These are phyloP conservation scores for Cyclotella atomus DNA, from an alignment of 108 stramenopile genomes.

Conservation along the genomic window DNA sequence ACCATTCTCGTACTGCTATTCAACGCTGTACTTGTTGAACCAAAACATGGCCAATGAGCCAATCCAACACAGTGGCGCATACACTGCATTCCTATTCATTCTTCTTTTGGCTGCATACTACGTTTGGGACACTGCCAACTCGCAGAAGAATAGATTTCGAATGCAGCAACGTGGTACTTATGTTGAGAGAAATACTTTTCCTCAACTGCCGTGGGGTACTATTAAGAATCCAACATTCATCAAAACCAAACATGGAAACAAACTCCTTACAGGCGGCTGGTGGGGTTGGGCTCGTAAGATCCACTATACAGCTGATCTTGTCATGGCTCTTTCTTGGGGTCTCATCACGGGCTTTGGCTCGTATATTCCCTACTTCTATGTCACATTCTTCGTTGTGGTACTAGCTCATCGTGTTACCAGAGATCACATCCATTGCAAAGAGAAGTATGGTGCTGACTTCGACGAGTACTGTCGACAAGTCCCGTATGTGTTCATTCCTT, in stretches of 20 bases:
- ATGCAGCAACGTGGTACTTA: constrained; percentile 56
- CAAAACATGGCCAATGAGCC: constrained; percentile 37
- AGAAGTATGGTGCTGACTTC: constrained; percentile 62
- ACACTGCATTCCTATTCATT: constrained; percentile 32
- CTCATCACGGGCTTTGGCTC: constrained; percentile 55
- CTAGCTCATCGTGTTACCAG: constrained; percentile 57
- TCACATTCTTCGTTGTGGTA: constrained; percentile 54
- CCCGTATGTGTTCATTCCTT: constrained; percentile 63
- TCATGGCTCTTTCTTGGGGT: constrained; percentile 64
- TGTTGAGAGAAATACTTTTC: constrained; percentile 55
- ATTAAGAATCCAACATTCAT: constrained; percentile 56
- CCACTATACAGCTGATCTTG: constrained; percentile 64
- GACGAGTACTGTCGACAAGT: constrained; percentile 59
- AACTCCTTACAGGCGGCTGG: constrained; percentile 63
- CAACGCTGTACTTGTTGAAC: constrained; percentile 50
- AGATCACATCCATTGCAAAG: constrained; percentile 60
- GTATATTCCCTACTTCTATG: constrained; percentile 61
- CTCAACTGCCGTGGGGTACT: constrained; percentile 62
- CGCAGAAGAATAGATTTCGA: constrained; percentile 66
- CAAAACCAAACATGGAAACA: constrained; percentile 53
- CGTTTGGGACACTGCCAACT: constrained; percentile 68
- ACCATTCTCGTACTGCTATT: constrained; percentile 60
- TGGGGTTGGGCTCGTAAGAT: constrained; percentile 56
- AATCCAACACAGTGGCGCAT: constrained; percentile 17
- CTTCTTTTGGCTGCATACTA: constrained; percentile 56